phyloP scores from a whole-genome alignment of 2,329 filamentous ascomycete species.

The Phialophora macrospora region DNA sequence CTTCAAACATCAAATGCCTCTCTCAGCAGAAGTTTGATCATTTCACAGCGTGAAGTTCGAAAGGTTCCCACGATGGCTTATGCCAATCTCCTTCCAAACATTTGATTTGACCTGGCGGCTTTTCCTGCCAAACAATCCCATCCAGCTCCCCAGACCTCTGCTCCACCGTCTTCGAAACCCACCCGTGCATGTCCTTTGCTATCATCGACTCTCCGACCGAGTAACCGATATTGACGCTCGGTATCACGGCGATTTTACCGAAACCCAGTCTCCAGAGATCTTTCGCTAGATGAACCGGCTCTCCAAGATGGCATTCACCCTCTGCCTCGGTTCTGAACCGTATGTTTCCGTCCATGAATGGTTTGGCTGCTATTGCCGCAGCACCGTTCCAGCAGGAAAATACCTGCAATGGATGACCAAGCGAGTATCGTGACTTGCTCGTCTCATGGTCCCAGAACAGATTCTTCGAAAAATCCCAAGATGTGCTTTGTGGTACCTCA shows the following conservation, averaged over 20 bases:
- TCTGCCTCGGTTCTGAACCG: constrained; percentile 51
- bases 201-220: constrained; percentile 50
- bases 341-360: constrained; percentile 53
- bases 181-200: constrained; percentile 60
- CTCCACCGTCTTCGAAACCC: constrained; percentile 41
- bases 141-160: constrained; percentile 24
- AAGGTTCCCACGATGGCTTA: constrained; percentile 24
- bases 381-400: constrained; percentile 68
- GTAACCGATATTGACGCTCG: constrained; percentile 62
- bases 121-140: constrained; percentile 36
- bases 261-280: constrained; percentile 60
- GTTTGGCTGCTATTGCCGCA: constrained; percentile 54
- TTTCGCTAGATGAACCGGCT: constrained; percentile 62
- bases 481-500: constrained; percentile 56
- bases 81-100: constrained; percentile 29
- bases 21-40: background rate
- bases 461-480: constrained; percentile 56
- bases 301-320: constrained; percentile 59
- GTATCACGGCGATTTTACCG: constrained; percentile 61
- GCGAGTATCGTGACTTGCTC: constrained; percentile 44
- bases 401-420: constrained; percentile 60
- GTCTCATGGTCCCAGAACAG: constrained; percentile 59
- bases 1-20: background rate
- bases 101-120: constrained; percentile 39
- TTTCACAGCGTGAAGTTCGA: constrained; percentile 13